Evolutionary conservation across 1,284 basidiomycete genomes (phyloP).

Genomic region (Moesziomyces globuligerus): DNA sequence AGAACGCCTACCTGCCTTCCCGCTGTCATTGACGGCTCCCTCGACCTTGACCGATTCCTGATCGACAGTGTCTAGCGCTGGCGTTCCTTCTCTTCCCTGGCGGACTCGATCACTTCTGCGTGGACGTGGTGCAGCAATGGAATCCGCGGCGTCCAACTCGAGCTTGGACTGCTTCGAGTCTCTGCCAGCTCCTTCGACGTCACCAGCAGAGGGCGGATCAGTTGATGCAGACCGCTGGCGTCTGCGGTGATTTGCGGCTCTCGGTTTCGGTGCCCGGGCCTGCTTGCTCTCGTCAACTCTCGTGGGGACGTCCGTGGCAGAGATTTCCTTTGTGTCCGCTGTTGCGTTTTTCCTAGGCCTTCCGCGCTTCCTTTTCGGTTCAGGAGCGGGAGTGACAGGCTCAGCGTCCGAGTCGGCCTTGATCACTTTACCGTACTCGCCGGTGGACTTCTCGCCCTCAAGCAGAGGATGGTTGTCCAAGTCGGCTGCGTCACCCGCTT

Average conservation of each 20-base stretch:
- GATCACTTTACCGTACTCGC: background rate
- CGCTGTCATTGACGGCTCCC: too few relatives aligned
- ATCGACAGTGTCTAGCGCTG: background rate
- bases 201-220: background rate
- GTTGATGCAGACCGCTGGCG: background rate
- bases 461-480: background rate
- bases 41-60: background rate
- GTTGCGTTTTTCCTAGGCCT: conserved; percentile 17
- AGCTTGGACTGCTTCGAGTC: background rate
- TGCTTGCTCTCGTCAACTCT: conserved; percentile 1
- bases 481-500: conserved; percentile 1
- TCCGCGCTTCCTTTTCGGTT: conserved; percentile 16
- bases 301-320: background rate
- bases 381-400: background rate
- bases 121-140: background rate
- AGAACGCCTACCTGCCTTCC: too few relatives aligned
- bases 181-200: background rate
- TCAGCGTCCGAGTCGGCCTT: background rate
- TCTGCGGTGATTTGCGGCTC: background rate
- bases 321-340: background rate
- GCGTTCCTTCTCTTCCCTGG: background rate
- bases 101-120: background rate
- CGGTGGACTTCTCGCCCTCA: conserved; percentile 1
- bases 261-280: background rate
- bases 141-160: background rate